Conservation (phyloP, 495 filamentous ascomycete genomes). For the Parathielavia appendiculata region DNA sequence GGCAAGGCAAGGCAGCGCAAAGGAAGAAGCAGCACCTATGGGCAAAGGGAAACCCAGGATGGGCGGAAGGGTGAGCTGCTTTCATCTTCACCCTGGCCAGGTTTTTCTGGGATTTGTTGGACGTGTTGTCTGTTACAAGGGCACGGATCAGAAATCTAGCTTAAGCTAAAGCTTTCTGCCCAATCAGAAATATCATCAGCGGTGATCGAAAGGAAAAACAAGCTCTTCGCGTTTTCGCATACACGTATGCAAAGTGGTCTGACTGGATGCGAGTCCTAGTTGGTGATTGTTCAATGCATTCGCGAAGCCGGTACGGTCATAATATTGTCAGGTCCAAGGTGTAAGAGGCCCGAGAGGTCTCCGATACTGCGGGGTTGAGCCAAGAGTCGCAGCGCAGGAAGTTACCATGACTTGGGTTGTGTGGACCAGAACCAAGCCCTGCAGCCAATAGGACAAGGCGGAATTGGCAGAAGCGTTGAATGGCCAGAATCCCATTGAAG, state of each 20-base stretch:
- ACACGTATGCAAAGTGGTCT: background rate
- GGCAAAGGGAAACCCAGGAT: background rate
- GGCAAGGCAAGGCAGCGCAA: background rate
- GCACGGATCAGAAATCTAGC: too few species aligned
- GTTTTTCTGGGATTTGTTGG: too few species aligned
- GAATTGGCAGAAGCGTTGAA: conserved; percentile 16
- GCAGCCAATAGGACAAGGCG: conserved; percentile 18
- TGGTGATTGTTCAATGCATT: background rate
- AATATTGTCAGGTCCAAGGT: background rate
- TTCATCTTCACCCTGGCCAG: too few species aligned
- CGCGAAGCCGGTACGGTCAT: conserved; percentile 7
- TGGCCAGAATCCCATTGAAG: conserved; percentile 16
- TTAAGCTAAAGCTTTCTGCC: too few species aligned
- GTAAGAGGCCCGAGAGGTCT: background rate
- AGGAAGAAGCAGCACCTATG: background rate
- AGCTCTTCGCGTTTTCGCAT: too few species aligned
- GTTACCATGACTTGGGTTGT: conserved; percentile 15
- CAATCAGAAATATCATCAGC: too few species aligned
- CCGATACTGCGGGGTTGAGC: conserved; percentile 16
- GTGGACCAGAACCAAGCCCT: background rate
- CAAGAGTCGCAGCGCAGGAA: background rate
- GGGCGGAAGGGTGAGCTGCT: too few species aligned
- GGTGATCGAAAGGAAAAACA: too few species aligned
- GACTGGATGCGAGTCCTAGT: background rate
- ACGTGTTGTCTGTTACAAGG: too few species aligned